Evolutionary conservation across 371 early-diverging fungal genomes (phyloP).

Genomic region (Mortierella sp.): DNA sequence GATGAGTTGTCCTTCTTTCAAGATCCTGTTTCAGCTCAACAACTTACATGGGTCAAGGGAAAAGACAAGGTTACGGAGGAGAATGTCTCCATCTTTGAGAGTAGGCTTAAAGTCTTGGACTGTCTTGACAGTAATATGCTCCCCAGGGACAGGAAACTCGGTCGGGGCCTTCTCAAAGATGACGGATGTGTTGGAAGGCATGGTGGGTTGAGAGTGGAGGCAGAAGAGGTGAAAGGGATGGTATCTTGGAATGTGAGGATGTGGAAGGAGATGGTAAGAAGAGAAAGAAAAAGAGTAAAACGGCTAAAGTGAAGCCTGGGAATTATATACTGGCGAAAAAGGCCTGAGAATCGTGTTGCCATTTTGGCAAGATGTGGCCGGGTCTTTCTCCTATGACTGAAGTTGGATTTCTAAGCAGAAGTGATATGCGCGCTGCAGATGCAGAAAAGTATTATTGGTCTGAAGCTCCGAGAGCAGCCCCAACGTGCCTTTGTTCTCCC

Average conservation of each 20-base stretch:
- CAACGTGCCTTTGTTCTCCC: too few species aligned
- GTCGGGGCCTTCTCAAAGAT: conserved; percentile 57
- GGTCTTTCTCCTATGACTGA: too few species aligned
- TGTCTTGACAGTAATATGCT: conserved; percentile 60
- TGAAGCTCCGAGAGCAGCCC: too few species aligned
- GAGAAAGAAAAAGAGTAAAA: not conserved
- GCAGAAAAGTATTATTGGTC: too few species aligned
- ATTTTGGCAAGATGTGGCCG: too few species aligned
- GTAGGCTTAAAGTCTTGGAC: conserved; percentile 55
- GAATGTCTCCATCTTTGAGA: conserved; percentile 63
- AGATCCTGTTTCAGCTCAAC: too few species aligned
- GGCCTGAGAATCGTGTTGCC: too few species aligned
- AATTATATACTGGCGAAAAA: too few species aligned
- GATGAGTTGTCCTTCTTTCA: too few species aligned
- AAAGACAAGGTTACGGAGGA: conserved; percentile 64
- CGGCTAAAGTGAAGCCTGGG: not conserved
- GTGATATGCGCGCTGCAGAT: too few species aligned
- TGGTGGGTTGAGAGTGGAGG: not conserved
- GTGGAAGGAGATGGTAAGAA: conserved; percentile 3
- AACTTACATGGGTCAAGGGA: conserved; percentile 64
- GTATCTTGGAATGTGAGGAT: not conserved
- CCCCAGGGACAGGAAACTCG: conserved; percentile 54
- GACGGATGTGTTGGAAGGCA: conserved; percentile 46
- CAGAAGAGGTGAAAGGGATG: not conserved
- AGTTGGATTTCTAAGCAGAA: too few species aligned